Percentiles rank a stretch among this genome's conserved stretches.
These are phyloP conservation scores for Chaetothyriales sp. DNA, from an alignment of 2,329 filamentous ascomycete species.

Conservation along the genomic window DNA sequence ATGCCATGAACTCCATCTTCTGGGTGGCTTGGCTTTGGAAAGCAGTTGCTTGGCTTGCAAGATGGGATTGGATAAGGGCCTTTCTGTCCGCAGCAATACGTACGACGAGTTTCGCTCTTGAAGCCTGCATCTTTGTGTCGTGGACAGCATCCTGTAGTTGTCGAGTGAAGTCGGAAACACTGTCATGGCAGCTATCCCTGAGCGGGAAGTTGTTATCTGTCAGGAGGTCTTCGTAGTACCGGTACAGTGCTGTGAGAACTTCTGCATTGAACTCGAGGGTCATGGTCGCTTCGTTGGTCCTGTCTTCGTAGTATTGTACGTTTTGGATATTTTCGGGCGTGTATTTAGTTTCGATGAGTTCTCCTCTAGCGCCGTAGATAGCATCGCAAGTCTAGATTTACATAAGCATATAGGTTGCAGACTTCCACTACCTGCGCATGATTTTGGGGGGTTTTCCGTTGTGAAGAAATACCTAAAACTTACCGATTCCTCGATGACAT, in stretches of 20 bases:
- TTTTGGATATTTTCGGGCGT: slow-evolving; percentile 21
- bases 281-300: slow-evolving; percentile 23
- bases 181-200: slow-evolving; percentile 21
- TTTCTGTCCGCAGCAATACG: slow-evolving; percentile 29
- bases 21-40: slow-evolving; percentile 9
- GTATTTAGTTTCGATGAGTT: no score
- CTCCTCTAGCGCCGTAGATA: no score
- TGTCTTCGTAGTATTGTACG: slow-evolving; percentile 29
- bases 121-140: no score
- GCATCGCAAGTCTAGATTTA: no score
- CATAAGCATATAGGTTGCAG: no score
- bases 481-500: no score
- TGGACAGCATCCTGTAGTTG: no score
- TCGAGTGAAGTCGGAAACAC: slow-evolving; percentile 25
- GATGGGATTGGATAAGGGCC: no score
- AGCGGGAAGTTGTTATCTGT: slow-evolving; percentile 20
- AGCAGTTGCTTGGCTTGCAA: slow-evolving; percentile 3
- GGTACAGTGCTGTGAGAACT: slow-evolving; percentile 19
- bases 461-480: no score
- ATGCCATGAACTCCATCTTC: slow-evolving; percentile 20
- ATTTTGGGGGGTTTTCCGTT: no score
- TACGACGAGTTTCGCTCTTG: no score
- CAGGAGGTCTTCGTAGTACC: slow-evolving; percentile 16
- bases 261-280: slow-evolving; percentile 23
- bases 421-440: no score